Percentiles rank a stretch among this genome's conserved stretches.
phyloP scores from a whole-genome alignment of 495 filamentous ascomycete species.

The Trichoderma virens region DNA sequence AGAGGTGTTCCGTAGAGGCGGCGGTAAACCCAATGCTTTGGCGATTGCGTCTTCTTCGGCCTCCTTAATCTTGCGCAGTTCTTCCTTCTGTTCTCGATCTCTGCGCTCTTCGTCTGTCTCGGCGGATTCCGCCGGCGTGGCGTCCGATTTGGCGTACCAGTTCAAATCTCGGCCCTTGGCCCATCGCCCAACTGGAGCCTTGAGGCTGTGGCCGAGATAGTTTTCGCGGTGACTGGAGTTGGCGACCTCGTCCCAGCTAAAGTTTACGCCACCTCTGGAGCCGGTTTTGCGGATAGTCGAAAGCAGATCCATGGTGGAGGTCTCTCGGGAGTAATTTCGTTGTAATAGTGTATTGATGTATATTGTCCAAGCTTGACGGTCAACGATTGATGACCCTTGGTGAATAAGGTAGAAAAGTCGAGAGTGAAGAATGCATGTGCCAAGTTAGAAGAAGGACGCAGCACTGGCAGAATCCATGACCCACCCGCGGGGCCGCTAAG shows the following conservation, averaged over 20 bases:
- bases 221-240: slow-evolving; percentile 85
- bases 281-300: slow-evolving; percentile 88
- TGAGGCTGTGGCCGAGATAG: slow-evolving; percentile 92
- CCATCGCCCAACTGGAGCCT: slow-evolving; percentile 95
- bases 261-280: slow-evolving; percentile 87
- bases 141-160: slow-evolving; percentile 76
- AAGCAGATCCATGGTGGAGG: slow-evolving; percentile 74
- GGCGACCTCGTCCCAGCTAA: slow-evolving; percentile 94
- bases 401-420: too few relatives aligned
- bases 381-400: too few relatives aligned
- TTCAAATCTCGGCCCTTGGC: slow-evolving; percentile 76
- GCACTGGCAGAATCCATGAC: not conserved
- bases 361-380: too few relatives aligned
- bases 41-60: slow-evolving; percentile 88
- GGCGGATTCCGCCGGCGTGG: slow-evolving; percentile 31
- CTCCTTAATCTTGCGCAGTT: slow-evolving; percentile 76
- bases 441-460: not conserved
- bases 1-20: slow-evolving; percentile 42
- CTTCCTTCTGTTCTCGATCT: slow-evolving; percentile 63
- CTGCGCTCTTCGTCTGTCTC: slow-evolving; percentile 56
- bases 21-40: slow-evolving; percentile 68
- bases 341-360: too few relatives aligned
- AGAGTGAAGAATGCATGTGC: not conserved
- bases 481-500: not conserved
- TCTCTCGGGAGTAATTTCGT: too few relatives aligned